A percentile compares a stretch with the other conserved stretches of the same genome.
Evolutionary conservation across 352 stramenopile species (phyloP).

Genomic region (Phytophthora tentaculata): DNA sequence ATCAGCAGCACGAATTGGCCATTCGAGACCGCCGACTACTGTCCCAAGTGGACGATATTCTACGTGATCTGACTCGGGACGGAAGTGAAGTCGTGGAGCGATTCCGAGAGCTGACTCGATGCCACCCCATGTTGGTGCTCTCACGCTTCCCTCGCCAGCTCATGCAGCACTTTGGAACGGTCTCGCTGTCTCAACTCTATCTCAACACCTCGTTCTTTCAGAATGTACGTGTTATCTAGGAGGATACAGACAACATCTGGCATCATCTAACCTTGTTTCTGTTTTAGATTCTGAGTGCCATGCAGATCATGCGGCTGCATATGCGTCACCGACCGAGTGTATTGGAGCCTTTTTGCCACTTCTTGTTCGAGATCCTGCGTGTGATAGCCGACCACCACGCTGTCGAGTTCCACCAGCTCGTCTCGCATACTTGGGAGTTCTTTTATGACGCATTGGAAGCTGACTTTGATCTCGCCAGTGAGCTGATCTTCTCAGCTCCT

Average conservation of each 20-base stretch:
- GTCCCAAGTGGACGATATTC: constrained; percentile 53
- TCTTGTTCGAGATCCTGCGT: constrained; percentile 74
- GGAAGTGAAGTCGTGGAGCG: constrained; percentile 58
- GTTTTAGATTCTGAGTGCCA: constrained; percentile 58
- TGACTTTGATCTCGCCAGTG: constrained; percentile 40
- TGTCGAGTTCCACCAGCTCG: constrained; percentile 69
- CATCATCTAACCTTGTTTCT: neutral
- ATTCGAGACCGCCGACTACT: constrained; percentile 35
- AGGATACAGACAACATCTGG: neutral
- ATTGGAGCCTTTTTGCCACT: constrained; percentile 48
- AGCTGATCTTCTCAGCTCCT: constrained; percentile 49
- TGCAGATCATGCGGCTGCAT: constrained; percentile 63
- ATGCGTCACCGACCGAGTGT: constrained; percentile 40
- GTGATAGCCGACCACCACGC: constrained; percentile 70
- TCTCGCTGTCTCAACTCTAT: constrained; percentile 77
- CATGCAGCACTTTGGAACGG: constrained; percentile 57
- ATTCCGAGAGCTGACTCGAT: constrained; percentile 62
- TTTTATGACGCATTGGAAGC: constrained; percentile 53
- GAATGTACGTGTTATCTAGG: constrained; percentile 48
- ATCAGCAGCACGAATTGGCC: constrained; percentile 14
- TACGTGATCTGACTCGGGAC: constrained; percentile 53
- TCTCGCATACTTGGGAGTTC: constrained; percentile 54
- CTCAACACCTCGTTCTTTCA: constrained; percentile 65
- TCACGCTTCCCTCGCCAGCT: constrained; percentile 55
- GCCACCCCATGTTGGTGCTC: constrained; percentile 61